Conservation (phyloP, 1,284 basidiomycete genomes). For the Puccinia coronata region DNA sequence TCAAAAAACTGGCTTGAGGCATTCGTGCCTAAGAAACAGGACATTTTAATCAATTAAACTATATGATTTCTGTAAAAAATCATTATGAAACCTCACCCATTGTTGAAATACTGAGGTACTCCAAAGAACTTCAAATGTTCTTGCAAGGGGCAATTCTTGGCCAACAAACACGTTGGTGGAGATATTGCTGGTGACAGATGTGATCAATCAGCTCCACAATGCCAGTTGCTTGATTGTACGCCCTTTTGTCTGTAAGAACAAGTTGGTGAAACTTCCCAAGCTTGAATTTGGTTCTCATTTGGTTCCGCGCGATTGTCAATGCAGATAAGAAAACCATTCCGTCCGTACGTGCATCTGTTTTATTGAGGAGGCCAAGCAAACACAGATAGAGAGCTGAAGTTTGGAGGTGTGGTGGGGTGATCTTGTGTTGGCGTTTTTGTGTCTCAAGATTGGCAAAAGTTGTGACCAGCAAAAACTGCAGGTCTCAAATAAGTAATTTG, state of each 20-base stretch:
- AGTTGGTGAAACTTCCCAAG: not conserved
- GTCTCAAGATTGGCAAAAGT: not conserved
- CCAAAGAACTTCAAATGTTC: not conserved
- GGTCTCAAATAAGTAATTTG: not conserved
- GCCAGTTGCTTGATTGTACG: not conserved
- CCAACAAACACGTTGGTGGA: not conserved
- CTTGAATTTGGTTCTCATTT: not conserved
- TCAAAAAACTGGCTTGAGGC: not conserved
- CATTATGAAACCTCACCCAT: not conserved
- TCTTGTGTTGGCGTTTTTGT: no score
- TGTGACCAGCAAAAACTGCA: not conserved
- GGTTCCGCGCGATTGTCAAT: no score
- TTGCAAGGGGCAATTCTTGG: not conserved
- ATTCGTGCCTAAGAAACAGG: not conserved
- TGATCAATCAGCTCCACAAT: not conserved
- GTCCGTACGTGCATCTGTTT: no score
- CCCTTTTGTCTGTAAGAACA: not conserved
- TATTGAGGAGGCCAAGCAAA: no score
- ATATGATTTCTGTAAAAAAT: no score
- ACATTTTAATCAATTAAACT: no score
- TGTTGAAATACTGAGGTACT: not conserved
- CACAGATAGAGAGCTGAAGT: not conserved
- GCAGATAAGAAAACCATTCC: no score
- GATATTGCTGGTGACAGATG: not conserved
- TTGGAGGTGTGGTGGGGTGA: not conserved